These are phyloP conservation scores for Bonia amplexicaulis DNA, from an alignment of 176 grass and related monocot species.

Conservation along the genomic window DNA sequence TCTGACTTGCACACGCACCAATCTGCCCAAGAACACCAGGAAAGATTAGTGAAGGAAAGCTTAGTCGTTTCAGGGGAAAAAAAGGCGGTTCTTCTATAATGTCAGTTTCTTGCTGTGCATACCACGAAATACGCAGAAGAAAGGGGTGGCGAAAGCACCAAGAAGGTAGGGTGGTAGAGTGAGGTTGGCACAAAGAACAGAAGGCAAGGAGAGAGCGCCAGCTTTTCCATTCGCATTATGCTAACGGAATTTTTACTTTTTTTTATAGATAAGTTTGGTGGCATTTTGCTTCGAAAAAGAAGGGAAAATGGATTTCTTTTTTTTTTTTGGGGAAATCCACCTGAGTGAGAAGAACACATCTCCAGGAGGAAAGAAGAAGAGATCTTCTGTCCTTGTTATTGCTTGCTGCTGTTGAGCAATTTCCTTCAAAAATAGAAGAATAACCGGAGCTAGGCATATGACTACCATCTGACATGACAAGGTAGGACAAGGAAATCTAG, in stretches of 20 bases:
- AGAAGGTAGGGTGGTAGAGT: neutral
- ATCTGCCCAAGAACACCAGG: constrained; percentile 29
- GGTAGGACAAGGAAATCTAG: neutral
- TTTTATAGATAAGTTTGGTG: neutral
- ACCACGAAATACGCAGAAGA: too few relatives aligned
- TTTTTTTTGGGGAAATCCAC: neutral
- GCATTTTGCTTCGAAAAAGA: neutral
- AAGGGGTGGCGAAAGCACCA: neutral
- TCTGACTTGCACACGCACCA: constrained; percentile 91
- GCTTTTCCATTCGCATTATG: neutral
- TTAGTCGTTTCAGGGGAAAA: neutral
- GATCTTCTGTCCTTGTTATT: neutral
- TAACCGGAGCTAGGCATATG: neutral
- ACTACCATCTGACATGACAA: neutral
- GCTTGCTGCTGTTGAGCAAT: neutral
- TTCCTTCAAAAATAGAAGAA: neutral
- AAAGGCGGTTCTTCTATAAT: neutral
- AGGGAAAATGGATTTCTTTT: neutral
- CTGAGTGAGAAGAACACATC: neutral
- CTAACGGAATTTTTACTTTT: neutral
- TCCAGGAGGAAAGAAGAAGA: neutral
- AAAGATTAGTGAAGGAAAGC: neutral
- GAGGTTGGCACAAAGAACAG: neutral
- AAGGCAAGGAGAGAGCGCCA: neutral
- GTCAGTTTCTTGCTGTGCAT: neutral